Conservation (phyloP, 177 flowering plant species). For the Tripterygium wilfordii region DNA sequence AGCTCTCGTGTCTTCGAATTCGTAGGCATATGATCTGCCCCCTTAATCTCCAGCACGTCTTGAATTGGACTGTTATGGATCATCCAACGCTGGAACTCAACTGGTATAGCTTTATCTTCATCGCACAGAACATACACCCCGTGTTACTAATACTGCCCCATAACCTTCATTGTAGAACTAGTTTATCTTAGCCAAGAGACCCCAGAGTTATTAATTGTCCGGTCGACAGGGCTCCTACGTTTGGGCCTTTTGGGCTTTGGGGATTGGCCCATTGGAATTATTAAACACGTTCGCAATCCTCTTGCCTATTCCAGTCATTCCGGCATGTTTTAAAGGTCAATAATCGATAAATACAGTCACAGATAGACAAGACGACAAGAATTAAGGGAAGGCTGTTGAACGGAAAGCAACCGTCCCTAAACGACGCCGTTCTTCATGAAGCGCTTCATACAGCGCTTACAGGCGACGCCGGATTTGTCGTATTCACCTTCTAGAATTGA, state of each 20-base stretch:
- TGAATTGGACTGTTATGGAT: constrained; percentile 22
- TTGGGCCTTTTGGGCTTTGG: too few species aligned
- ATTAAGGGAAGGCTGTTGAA: too few species aligned
- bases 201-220: too few species aligned
- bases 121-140: constrained; percentile 28
- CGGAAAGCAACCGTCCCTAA: too few species aligned
- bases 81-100: constrained; percentile 42
- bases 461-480: too few species aligned
- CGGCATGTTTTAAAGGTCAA: neutral
- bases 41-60: constrained; percentile 30
- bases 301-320: constrained; percentile 1
- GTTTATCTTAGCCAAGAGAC: constrained; percentile 7
- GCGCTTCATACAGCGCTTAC: too few species aligned
- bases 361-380: neutral
- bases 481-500: too few species aligned
- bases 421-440: too few species aligned
- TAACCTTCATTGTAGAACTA: constrained; percentile 20
- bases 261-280: too few species aligned
- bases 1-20: constrained; percentile 29
- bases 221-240: too few species aligned
- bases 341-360: neutral
- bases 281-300: too few species aligned
- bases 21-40: constrained; percentile 49
- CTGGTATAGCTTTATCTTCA: constrained; percentile 17
- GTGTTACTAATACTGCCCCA: constrained; percentile 28